Evolutionary conservation across 2,329 filamentous ascomycete genomes (phyloP), one percentile per base, ranked within the genome.

Genomic region (Neurospora sp.): DNA sequence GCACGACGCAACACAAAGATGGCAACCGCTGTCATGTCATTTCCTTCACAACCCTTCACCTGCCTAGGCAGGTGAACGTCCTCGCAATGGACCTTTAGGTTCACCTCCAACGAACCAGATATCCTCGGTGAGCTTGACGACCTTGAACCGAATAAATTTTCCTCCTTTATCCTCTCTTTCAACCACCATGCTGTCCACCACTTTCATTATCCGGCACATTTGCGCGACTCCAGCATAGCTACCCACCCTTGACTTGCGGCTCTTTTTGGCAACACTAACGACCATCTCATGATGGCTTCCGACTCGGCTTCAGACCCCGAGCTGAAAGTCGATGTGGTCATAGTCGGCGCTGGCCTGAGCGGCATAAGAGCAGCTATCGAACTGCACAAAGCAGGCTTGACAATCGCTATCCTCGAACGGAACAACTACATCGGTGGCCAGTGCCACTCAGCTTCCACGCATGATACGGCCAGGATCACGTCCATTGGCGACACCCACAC

Each of bases 401-500:
- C 79, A 0, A 77, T 78, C n/a, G 70, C 82, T 0, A 78, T 87
- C 0, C 76, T 87, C 1, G 85, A 87, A 72, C 84, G 84, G 1
- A 78, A 81, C 4, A 79, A 84, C 52, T 80, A 83, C 0, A 82
- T 86, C 0, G 85, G 85, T 0, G 85, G 85, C 7, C 87, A 87
- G 76, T 85, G 83, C 0, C 84, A 79, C 77, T 83, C 80, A 3
- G 70, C 77, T 28, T 23, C 11, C 5, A 15, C 7, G 1, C 10
- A 15, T 28, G 5, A 52, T 52, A 62, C 52, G 13, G 13, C 52
- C 52, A 62, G 52, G 28, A 33, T 62, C 52, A 85, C 85, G 0
- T 89, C 87, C 87, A 84, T 89, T 72, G 89, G 89, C 72, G 84
- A 88, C 68, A 82, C 82, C 68, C 86, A 89, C 72, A 78, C 73